phyloP scores from a whole-genome alignment of 345 rosid species.

The Eucalyptus albens region DNA sequence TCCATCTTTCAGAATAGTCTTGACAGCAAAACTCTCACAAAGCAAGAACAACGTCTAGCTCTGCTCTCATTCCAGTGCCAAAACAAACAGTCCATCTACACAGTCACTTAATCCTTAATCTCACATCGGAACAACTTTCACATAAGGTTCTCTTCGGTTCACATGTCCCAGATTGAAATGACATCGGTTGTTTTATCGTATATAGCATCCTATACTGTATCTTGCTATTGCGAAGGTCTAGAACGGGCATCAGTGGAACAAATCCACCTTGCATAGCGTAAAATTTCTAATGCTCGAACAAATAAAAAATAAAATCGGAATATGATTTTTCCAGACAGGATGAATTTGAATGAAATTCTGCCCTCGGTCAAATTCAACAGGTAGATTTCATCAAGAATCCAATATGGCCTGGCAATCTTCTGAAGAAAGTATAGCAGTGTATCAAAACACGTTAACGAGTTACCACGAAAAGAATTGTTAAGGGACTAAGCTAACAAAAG shows the following conservation, averaged over 20 bases:
- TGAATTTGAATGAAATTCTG: background rate
- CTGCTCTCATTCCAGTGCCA: too few species aligned
- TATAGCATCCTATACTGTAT: background rate
- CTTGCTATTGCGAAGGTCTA: background rate
- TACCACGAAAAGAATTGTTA: background rate
- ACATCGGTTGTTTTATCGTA: background rate
- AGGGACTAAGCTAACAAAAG: background rate
- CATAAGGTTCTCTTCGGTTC: background rate
- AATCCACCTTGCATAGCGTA: background rate
- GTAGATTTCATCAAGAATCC: background rate
- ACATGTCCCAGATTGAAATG: background rate
- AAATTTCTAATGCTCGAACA: background rate
- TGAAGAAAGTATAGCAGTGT: background rate
- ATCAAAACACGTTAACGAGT: background rate
- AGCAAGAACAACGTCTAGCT: too few species aligned
- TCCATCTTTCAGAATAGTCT: too few species aligned
- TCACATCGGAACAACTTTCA: background rate
- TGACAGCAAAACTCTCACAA: too few species aligned
- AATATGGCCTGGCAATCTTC: background rate
- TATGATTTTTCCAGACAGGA: background rate
- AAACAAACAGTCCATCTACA: background rate
- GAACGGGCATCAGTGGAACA: background rate
- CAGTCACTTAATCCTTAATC: background rate
- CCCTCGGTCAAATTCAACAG: background rate
- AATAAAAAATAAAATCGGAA: too few species aligned